Percentiles rank a stretch among this genome's conserved stretches.
These are phyloP conservation scores for Ustilago sp. DNA, from an alignment of 1,284 basidiomycete species.

Conservation along the genomic window DNA sequence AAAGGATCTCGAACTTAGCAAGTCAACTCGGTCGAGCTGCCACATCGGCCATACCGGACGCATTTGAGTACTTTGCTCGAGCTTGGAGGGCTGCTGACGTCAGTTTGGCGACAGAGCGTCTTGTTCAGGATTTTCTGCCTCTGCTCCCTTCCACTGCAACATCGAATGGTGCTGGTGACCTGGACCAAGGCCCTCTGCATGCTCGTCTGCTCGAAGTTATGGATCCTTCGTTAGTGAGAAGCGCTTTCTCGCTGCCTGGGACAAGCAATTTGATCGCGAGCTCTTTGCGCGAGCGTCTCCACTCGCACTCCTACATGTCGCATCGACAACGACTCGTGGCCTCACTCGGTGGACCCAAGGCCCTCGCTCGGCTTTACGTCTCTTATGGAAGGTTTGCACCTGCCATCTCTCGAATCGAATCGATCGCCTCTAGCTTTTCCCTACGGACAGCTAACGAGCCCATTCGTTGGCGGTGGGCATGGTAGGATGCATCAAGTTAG, in stretches of 20 bases:
- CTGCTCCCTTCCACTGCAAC: slow-evolving; percentile 18
- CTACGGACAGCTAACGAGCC: slow-evolving; percentile 47
- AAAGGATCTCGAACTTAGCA: slow-evolving; percentile 5
- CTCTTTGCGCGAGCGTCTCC: slow-evolving; percentile 20
- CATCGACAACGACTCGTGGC: slow-evolving; percentile 51
- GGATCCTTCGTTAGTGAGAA: slow-evolving; percentile 3
- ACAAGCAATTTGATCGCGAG: slow-evolving; percentile 19
- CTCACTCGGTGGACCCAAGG: slow-evolving; percentile 54
- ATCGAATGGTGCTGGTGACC: slow-evolving; percentile 2
- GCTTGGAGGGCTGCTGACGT: slow-evolving; percentile 56
- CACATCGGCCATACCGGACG: slow-evolving; percentile 34
- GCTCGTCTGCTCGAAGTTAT: slow-evolving; percentile 12
- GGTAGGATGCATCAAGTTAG: slow-evolving; percentile 3
- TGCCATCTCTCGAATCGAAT: slow-evolving; percentile 37
- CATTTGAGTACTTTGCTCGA: slow-evolving; percentile 57
- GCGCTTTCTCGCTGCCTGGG: slow-evolving; percentile 13
- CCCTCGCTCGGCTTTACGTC: slow-evolving; percentile 54
- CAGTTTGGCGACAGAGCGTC: slow-evolving; percentile 50
- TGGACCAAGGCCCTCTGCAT: slow-evolving; percentile 13
- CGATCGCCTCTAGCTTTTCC: slow-evolving; percentile 53
- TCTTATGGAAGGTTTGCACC: slow-evolving; percentile 52
- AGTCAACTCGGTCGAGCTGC: slow-evolving; percentile 7
- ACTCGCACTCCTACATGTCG: slow-evolving; percentile 37
- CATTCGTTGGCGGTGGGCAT: slow-evolving; percentile 37
- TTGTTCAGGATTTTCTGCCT: slow-evolving; percentile 56